Percentiles rank a stretch among this genome's conserved stretches.
phyloP scores from a whole-genome alignment of 1,284 basidiomycete species.

The Ustilago xerochloae region DNA sequence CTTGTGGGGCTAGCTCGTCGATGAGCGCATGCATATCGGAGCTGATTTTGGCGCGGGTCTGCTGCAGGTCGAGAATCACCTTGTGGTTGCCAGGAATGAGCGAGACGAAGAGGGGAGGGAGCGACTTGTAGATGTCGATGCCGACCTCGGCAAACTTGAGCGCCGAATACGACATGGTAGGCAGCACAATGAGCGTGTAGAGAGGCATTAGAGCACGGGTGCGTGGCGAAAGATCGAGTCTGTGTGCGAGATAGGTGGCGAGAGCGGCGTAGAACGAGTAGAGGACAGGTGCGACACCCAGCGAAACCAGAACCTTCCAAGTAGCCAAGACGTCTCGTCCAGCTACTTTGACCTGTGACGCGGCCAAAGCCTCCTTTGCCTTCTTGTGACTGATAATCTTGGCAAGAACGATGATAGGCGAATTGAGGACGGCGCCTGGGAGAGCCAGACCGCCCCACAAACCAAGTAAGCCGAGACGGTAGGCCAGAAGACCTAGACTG shows the following conservation, averaged over 20 bases:
- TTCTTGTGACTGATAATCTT: constrained; percentile 88
- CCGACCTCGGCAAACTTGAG: constrained; percentile 99
- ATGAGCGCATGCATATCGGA: constrained; percentile 90
- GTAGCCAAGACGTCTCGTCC: constrained; percentile 95
- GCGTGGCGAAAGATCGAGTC: constrained; percentile 59
- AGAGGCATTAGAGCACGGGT: constrained; percentile 84
- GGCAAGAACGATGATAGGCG: constrained; percentile 93
- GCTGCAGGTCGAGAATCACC: constrained; percentile 82
- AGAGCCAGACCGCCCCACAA: constrained; percentile 89
- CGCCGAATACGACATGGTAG: constrained; percentile 91
- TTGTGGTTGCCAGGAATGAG: constrained; percentile 90
- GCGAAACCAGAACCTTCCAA: constrained; percentile 96
- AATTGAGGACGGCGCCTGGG: constrained; percentile 93
- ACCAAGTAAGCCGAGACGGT: constrained; percentile 82
- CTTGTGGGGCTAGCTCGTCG: constrained; percentile 74
- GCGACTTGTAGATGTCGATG: constrained; percentile 97
- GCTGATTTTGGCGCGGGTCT: constrained; percentile 81
- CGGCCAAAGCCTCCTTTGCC: constrained; percentile 96
- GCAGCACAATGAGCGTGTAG: constrained; percentile 80
- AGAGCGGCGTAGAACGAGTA: constrained; percentile 74
- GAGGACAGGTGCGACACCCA: constrained; percentile 87
- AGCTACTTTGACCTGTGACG: constrained; percentile 93
- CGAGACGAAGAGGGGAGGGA: constrained; percentile 89
- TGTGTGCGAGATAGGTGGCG: constrained; percentile 81
- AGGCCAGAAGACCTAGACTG: constrained; percentile 83